These are phyloP conservation scores for Saccharomycopsis hybrid DNA, from an alignment of 1,139 yeast genomes.

Conservation along the genomic window DNA sequence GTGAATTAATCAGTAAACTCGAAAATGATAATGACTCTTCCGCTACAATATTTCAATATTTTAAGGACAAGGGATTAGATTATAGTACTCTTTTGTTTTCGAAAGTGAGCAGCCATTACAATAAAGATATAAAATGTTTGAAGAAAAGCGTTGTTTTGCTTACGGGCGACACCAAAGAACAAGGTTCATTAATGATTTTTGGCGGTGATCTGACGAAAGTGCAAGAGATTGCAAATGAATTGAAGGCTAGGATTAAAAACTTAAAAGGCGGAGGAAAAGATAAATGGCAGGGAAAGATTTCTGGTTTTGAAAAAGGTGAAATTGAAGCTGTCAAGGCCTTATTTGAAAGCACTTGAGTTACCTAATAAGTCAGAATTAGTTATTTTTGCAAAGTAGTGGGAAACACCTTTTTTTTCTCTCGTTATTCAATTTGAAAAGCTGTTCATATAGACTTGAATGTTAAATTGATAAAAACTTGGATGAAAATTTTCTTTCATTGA, in stretches of 20 bases:
- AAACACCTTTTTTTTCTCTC: too few relatives aligned
- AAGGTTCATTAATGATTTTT: slow-evolving; percentile 60
- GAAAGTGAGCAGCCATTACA: slow-evolving; percentile 42
- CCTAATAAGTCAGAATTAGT: too few relatives aligned
- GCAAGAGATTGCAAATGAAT: slow-evolving; percentile 36
- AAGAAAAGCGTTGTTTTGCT: slow-evolving; percentile 52
- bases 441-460: too few relatives aligned
- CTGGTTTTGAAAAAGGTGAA: slow-evolving; percentile 54
- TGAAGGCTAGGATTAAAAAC: slow-evolving; percentile 42
- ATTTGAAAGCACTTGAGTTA: too few relatives aligned
- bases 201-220: slow-evolving; percentile 48
- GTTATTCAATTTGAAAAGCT: too few relatives aligned
- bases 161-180: slow-evolving; percentile 48
- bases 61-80: slow-evolving; percentile 40
- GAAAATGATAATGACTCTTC: slow-evolving; percentile 23
- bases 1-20: slow-evolving; percentile 34
- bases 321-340: slow-evolving; percentile 43
- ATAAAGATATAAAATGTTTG: slow-evolving; percentile 27
- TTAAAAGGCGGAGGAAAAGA: slow-evolving; percentile 85
- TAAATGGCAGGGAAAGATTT: slow-evolving; percentile 75
- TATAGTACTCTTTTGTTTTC: slow-evolving; percentile 49
- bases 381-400: too few relatives aligned
- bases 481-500: too few relatives aligned
- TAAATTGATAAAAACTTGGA: too few relatives aligned
- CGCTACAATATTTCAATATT: slow-evolving; percentile 9